phyloP scores from a whole-genome alignment of 331 rosid species.

The Phaseolus coccineus region DNA sequence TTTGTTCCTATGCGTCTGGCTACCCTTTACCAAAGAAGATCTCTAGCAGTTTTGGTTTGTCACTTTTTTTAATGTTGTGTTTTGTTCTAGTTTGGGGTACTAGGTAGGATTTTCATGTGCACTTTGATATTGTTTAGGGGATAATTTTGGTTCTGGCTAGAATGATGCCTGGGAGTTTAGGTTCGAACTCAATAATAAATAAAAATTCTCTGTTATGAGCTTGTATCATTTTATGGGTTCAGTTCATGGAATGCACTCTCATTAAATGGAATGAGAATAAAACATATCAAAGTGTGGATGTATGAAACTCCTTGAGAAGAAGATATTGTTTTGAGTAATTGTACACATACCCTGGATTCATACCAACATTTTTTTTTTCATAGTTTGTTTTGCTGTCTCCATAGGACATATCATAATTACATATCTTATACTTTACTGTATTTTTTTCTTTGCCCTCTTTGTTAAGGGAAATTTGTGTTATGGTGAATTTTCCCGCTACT shows the following conservation, averaged over 20 bases:
- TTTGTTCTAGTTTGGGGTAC: neutral
- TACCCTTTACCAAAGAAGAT: neutral
- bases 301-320: too few species aligned
- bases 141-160: neutral
- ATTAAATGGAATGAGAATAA: too few species aligned
- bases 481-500: too few species aligned
- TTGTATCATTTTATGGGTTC: conserved; percentile 4
- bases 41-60: conserved; percentile 21
- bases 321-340: too few species aligned
- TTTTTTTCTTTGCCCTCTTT: too few species aligned
- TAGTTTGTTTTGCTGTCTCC: too few species aligned
- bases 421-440: too few species aligned
- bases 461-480: too few species aligned
- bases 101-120: neutral
- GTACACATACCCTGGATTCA: too few species aligned
- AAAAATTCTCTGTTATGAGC: neutral
- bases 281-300: too few species aligned
- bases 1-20: neutral
- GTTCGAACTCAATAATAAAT: conserved; percentile 5
- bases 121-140: neutral
- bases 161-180: neutral
- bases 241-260: neutral
- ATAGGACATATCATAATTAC: too few species aligned
- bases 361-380: too few species aligned
- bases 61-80: neutral